Evolutionary conservation across 306 rosid genomes (phyloP).

Genomic region (Citrullus amarus): DNA sequence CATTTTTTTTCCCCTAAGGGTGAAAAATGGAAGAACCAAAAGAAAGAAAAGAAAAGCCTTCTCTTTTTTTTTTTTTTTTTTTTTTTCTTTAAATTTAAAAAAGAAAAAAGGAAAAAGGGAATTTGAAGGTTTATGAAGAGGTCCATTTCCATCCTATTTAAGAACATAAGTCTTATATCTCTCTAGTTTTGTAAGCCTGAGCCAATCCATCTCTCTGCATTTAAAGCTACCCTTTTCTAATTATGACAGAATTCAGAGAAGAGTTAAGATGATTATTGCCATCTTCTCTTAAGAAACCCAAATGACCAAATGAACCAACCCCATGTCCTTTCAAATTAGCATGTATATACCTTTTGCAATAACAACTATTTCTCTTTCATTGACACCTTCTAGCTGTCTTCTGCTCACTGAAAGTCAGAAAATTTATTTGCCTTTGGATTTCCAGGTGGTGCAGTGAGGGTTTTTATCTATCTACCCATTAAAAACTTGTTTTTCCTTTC

Average conservation of each 20-base stretch:
- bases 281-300: constrained; percentile 22
- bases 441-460: constrained; percentile 52
- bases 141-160: constrained; percentile 17
- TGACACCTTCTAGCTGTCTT: constrained; percentile 65
- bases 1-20: constrained; percentile 11
- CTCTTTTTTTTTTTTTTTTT: not conserved
- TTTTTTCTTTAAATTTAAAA: too few relatives aligned
- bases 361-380: constrained; percentile 44
- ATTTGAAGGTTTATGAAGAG: constrained; percentile 22
- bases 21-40: constrained; percentile 6
- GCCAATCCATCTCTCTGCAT: constrained; percentile 34
- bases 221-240: constrained; percentile 29
- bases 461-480: constrained; percentile 16
- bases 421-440: constrained; percentile 48
- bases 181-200: constrained; percentile 26
- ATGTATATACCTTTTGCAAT: constrained; percentile 24
- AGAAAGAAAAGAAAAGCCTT: not conserved
- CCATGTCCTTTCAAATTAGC: constrained; percentile 54
- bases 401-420: constrained; percentile 52
- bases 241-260: constrained; percentile 49
- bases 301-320: constrained; percentile 29
- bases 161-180: constrained; percentile 39
- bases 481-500: constrained; percentile 3
- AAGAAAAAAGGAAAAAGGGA: not conserved
- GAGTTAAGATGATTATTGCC: constrained; percentile 36